Base-by-base conservation (phyloP, 2,329 filamentous ascomycete species). In the Trichoderma semiorbis region DNA sequence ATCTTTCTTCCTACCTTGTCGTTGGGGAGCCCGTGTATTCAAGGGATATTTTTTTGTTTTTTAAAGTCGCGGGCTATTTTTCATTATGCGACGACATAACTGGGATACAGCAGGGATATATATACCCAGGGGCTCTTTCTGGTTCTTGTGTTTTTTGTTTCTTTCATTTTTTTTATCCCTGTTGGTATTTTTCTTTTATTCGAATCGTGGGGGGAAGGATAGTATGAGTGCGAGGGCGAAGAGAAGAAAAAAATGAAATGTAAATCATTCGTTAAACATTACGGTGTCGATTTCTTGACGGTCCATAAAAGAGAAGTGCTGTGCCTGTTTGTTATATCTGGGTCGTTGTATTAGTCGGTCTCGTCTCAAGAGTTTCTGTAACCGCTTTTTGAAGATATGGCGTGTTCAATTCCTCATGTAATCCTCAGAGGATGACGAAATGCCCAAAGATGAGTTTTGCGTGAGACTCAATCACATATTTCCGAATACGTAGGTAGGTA, bases 41-140 rank as follows among this genome's bases (percentile, higher is more conserved):
- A 18, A 61, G 43, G 63, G 70, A 53, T 53, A 8, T 69, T 68
- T 47, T 66, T 65, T 61, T 47, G 7, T 36, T 63, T 63, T 70
- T 63, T 43, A 36, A 32, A 26, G 50, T 68, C 65, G 65, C 55
- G 53, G 65, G 65, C 65, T 68, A 58, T 61, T 55, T 55, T 60
- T 61, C 28, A 55, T 65, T 65, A 55, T 60, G 63, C 60, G 36
- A 65, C 62, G 69, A 61, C 63, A 62, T 57, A 66, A 65, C 61
- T 72, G 66, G 71, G 71, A 70, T 66, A 68, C 34, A 60, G 66
- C 61, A 60, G 60, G 66, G 71, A 58, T 57, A 50, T 72, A 53
- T 72, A 72, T 72, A 72, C 71, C 71, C 71, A 63, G 60, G 71
- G 53, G 43, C 62, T 72, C 36, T 68, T 72, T 34, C 62, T 63